phyloP scores from a whole-genome alignment of 2,329 filamentous ascomycete genomes.

The Aspergillus ustus region DNA sequence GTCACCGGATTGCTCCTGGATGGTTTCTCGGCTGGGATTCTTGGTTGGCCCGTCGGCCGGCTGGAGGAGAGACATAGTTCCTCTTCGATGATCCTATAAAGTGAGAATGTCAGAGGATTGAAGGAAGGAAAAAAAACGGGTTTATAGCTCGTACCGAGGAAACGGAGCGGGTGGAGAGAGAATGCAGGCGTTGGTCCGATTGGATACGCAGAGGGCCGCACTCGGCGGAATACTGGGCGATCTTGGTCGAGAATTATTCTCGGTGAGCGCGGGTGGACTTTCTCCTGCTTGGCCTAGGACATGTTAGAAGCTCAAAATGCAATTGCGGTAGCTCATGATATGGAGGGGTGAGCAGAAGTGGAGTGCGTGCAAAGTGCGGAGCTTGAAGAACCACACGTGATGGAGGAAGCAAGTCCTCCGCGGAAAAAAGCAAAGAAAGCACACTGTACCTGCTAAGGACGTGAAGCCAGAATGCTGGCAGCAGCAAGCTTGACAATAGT shows the following conservation, averaged over 20 bases:
- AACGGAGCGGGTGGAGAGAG: neutral
- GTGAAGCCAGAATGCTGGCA: neutral
- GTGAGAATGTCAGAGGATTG: neutral
- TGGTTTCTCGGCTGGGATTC: constrained; percentile 17
- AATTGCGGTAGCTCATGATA: neutral
- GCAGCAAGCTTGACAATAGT: neutral
- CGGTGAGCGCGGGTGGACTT: neutral
- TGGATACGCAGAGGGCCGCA: neutral
- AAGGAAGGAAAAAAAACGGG: neutral
- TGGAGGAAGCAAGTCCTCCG: neutral
- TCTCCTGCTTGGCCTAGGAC: neutral
- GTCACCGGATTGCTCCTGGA: constrained; percentile 9
- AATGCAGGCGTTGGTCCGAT: neutral
- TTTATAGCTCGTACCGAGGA: neutral
- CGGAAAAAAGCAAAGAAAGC: neutral
- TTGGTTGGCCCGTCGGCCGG: constrained; percentile 1
- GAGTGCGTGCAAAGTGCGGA: neutral
- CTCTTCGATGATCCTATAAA: neutral
- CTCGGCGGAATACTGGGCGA: neutral
- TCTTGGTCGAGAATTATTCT: neutral
- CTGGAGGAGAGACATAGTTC: constrained; percentile 5
- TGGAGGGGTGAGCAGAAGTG: neutral
- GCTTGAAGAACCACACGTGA: neutral
- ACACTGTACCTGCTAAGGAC: neutral
- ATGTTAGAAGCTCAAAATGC: neutral